A percentile compares a stretch with the other conserved stretches of the same genome.
These are phyloP conservation scores for Selenicereus undatus DNA, from an alignment of 148 eudicot species.

Conservation along the genomic window DNA sequence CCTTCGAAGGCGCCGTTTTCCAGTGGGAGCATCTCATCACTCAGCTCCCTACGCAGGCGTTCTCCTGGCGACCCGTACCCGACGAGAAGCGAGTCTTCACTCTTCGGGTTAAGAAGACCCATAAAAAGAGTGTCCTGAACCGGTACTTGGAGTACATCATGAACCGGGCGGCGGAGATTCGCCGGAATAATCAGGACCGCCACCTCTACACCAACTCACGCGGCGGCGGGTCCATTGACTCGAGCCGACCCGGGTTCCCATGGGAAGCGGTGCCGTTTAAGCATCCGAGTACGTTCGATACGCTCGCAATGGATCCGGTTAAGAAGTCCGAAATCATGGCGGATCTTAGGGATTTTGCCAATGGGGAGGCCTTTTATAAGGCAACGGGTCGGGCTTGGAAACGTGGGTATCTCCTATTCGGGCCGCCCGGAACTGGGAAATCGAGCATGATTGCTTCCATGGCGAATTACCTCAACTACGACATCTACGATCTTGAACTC, in stretches of 20 bases:
- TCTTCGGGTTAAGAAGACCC: constrained; percentile 49
- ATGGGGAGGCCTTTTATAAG: constrained; percentile 61
- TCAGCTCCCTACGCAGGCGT: constrained; percentile 48
- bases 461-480: constrained; percentile 79
- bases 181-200: constrained; percentile 59
- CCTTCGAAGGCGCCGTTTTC: constrained; percentile 39
- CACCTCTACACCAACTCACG: constrained; percentile 70
- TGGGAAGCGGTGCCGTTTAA: constrained; percentile 97
- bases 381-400: constrained; percentile 95
- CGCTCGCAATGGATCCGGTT: constrained; percentile 73
- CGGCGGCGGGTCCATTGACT: constrained; percentile 69
- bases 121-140: constrained; percentile 36
- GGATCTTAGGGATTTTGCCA: constrained; percentile 64
- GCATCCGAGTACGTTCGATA: constrained; percentile 88
- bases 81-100: constrained; percentile 81
- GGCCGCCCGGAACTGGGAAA: constrained; percentile 95
- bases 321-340: constrained; percentile 54
- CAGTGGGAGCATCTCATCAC: constrained; percentile 87
- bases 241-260: constrained; percentile 62
- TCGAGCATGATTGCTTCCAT: constrained; percentile 97
- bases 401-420: constrained; percentile 73
- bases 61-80: constrained; percentile 89
- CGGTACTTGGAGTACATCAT: constrained; percentile 63
- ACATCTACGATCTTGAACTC: constrained; percentile 79
- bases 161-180: constrained; percentile 51